Evolutionary conservation across 495 filamentous ascomycete genomes (phyloP), one percentile per base, ranked within the genome.

Genomic region (Penicillium diatomitis): DNA sequence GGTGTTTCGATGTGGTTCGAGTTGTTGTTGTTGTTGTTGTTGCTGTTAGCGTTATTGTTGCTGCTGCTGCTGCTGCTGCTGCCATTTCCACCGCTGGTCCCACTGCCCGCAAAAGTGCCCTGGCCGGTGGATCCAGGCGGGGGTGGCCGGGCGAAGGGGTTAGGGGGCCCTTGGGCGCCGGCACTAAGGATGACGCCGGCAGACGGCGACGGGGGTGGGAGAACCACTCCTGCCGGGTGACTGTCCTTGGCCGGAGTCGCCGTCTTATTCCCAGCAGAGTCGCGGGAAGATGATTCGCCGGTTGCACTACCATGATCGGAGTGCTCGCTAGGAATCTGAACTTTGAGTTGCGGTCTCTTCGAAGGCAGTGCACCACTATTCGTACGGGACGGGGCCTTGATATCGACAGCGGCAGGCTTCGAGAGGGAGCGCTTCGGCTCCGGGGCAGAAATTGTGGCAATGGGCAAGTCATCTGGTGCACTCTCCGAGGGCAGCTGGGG

Each of bases 151-250:
- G 94, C 92, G 63, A 97, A 98, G 3, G 92, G 92, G 69, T 98
- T 98, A 4, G 88, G 87, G 20, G 92, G 92, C 0, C 92, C 92
- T 47, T 83, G 84, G 4, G 94, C 94, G 9, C 94, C 94, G 3
- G 92, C 92, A 47, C 88, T 95, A 41, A 95, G 71, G 30, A 97
- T 76, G 3, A 87, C 80, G 10, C 87, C 86, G 6, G 87, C 85
- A 11, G 85, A 90, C 0, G 92, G 92, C 4, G 92, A 96, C 6
- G 92, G 94, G 9, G 92, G 92, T 6, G 94, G 94, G 20, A 97
- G 78, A 2, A 96, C 87, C 8, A 90, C 82, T 37, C 83, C 80
- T 6, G 79, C 73, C 39, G 75, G 74, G 51, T 80, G 78, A 32
- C 75, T 73, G 28, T 86, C 84, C 55, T 75, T 75, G 6, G 70